Conservation (phyloP, 352 stramenopile genomes). For the Pythium brassicae region DNA sequence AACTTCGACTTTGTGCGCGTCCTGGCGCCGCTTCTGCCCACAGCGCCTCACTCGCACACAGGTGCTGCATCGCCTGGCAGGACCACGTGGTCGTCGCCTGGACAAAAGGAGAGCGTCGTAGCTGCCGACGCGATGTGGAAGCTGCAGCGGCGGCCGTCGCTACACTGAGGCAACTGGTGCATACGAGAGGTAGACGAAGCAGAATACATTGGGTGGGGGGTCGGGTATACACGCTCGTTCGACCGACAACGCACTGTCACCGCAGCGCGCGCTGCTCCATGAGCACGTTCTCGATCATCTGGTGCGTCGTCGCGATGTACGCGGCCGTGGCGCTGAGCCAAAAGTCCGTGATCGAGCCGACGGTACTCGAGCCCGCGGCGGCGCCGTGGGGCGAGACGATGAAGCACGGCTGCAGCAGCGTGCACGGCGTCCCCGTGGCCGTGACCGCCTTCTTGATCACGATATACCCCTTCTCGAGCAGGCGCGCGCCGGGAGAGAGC, state of each 20-base stretch:
- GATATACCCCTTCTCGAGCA: constrained; percentile 50
- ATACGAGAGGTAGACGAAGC: not conserved
- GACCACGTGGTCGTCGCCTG: constrained; percentile 1
- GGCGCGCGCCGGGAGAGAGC: constrained; percentile 22
- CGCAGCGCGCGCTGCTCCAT: constrained; percentile 9
- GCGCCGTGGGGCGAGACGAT: constrained; percentile 43
- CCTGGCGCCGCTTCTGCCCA: constrained; percentile 8
- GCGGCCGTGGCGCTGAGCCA: constrained; percentile 27
- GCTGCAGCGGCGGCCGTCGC: constrained; percentile 26
- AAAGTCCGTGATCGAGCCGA: constrained; percentile 37
- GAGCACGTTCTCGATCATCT: constrained; percentile 51
- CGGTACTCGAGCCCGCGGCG: constrained; percentile 13
- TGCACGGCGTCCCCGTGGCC: not conserved
- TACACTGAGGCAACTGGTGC: constrained; percentile 4
- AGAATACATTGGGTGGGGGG: too few relatives aligned
- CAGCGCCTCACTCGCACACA: not conserved
- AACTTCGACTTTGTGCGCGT: constrained; percentile 6
- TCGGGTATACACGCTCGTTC: too few relatives aligned
- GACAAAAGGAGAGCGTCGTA: not conserved
- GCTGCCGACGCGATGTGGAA: constrained; percentile 33
- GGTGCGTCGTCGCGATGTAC: constrained; percentile 30
- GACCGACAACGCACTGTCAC: too few relatives aligned
- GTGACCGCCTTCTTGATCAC: constrained; percentile 29
- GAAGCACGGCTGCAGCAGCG: constrained; percentile 47
- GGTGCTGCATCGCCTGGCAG: not conserved